Conservation (phyloP, 2,329 filamentous ascomycete genomes). For the Oidium heveae region DNA sequence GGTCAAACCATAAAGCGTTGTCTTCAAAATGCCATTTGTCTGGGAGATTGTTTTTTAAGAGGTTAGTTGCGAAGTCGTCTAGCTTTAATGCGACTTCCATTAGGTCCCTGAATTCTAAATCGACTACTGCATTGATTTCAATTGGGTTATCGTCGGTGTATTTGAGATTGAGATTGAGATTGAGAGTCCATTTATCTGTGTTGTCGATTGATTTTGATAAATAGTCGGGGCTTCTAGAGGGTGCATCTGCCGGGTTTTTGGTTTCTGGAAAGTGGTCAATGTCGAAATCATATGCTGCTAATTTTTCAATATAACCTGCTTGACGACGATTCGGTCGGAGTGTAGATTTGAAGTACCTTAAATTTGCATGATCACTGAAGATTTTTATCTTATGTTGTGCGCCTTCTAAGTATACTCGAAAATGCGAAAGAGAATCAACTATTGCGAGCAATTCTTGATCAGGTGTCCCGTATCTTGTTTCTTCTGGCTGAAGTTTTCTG, state of each 20-base stretch:
- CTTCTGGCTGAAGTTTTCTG: background rate
- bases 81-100: background rate
- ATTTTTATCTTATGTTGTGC: slow-evolving; percentile 1
- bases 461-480: background rate
- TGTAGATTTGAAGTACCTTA: too few species aligned
- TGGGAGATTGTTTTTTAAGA: background rate
- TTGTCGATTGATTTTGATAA: too few species aligned
- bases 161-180: too few species aligned
- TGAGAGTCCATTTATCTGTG: too few species aligned
- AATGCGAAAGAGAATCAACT: background rate
- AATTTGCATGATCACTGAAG: slow-evolving; percentile 1
- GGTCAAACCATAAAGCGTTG: background rate
- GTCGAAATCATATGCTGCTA: too few species aligned
- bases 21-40: background rate
- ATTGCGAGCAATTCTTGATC: background rate
- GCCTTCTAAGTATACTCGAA: background rate
- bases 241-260: too few species aligned
- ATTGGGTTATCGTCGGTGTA: background rate
- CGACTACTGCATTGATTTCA: background rate
- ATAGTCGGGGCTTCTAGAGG: too few species aligned
- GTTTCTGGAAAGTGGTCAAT: too few species aligned
- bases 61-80: background rate
- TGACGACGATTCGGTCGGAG: too few species aligned
- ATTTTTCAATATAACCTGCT: too few species aligned
- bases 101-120: background rate